Conservation (phyloP, 306 rosid species). For the Vicia sativa region DNA sequence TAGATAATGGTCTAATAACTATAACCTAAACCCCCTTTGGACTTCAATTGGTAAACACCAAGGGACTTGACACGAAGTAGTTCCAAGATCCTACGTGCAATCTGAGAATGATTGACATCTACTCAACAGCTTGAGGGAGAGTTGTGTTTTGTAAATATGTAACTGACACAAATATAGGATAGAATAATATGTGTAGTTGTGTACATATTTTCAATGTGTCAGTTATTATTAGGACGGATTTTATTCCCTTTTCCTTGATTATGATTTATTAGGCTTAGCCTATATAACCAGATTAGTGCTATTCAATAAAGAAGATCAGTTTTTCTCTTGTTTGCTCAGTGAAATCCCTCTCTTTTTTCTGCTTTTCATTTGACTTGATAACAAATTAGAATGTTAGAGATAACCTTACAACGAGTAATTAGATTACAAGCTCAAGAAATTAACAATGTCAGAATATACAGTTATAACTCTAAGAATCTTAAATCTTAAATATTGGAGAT, state of each 20-base stretch:
- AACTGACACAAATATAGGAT: not conserved
- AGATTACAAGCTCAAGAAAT: conserved; percentile 6
- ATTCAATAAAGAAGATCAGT: not conserved
- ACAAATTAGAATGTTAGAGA: conserved; percentile 10
- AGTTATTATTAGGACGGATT: not conserved
- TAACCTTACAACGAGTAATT: conserved; percentile 19
- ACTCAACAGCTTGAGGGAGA: not conserved
- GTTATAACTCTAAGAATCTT: conserved; percentile 17
- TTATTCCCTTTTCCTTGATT: not conserved
- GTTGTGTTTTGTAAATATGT: not conserved
- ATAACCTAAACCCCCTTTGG: not conserved
- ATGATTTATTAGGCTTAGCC: not conserved
- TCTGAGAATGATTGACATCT: not conserved
- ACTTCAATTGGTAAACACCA: not conserved
- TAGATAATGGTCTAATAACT: not conserved
- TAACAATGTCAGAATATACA: conserved; percentile 5
- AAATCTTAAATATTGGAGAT: conserved; percentile 7
- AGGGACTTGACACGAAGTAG: not conserved
- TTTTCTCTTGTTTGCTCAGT: not conserved
- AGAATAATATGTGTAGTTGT: too few species aligned
- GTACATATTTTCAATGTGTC: not conserved
- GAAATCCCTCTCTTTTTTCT: not conserved
- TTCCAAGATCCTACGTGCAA: not conserved
- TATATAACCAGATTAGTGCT: not conserved
- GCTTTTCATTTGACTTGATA: not conserved